Conservation (phyloP, 768 basidiomycete species). For the Gymnopilus dilepis region DNA sequence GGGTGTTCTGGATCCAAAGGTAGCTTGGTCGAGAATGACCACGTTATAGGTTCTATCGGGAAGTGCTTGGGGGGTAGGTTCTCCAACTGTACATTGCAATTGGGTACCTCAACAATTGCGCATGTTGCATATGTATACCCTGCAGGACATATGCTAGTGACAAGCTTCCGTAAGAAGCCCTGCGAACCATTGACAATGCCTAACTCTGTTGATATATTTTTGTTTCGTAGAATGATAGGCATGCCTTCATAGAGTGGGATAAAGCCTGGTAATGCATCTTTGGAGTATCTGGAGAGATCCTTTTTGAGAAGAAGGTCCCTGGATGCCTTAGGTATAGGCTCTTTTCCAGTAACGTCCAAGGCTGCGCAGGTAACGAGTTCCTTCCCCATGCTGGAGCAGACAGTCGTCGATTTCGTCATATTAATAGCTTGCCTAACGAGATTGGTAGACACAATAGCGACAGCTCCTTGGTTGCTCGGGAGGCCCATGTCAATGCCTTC, state of each 20-base stretch:
- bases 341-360: not conserved
- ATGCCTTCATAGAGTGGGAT: slow-evolving; percentile 33
- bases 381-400: not conserved
- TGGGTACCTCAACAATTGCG: slow-evolving; percentile 6
- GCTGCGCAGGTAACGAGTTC: not conserved
- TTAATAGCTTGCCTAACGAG: not conserved
- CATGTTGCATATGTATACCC: not conserved
- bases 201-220: slow-evolving; percentile 36
- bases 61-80: slow-evolving; percentile 23
- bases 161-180: slow-evolving; percentile 26
- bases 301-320: not conserved
- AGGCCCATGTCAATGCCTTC: slow-evolving; percentile 19
- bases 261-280: slow-evolving; percentile 23
- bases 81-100: slow-evolving; percentile 20
- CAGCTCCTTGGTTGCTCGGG: not conserved
- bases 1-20: not conserved
- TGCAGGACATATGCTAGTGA: slow-evolving; percentile 23
- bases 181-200: slow-evolving; percentile 36
- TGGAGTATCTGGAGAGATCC: not conserved
- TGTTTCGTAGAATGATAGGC: slow-evolving; percentile 31
- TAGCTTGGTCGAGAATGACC: not conserved
- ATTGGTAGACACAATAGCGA: slow-evolving; percentile 1
- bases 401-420: not conserved
- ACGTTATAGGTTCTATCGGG: slow-evolving; percentile 22
- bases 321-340: not conserved